Evolutionary conservation across 1,284 basidiomycete genomes (phyloP).

Genomic region (Marasmius tenuissimus): DNA sequence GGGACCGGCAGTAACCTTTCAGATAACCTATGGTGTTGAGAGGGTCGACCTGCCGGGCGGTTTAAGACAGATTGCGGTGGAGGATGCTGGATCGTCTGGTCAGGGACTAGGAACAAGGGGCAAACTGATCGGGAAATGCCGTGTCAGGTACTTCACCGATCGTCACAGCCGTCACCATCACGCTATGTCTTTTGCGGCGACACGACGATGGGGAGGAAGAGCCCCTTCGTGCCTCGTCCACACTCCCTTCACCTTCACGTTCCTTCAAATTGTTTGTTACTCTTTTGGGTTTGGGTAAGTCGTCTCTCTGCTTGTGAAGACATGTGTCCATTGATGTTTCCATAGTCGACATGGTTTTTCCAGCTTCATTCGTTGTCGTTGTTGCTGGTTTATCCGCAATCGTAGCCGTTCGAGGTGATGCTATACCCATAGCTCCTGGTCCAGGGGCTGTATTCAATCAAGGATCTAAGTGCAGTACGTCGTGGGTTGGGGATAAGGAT

Average conservation of each 20-base stretch:
- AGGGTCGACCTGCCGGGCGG: no score
- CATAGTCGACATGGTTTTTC: slow-evolving; percentile 10
- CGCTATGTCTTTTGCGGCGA: background rate
- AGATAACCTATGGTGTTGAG: no score
- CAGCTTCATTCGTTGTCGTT: slow-evolving; percentile 38
- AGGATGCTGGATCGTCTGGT: no score
- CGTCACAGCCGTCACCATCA: background rate
- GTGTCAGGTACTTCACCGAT: no score
- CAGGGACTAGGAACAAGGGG: no score
- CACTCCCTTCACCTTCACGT: background rate
- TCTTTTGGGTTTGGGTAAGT: no score
- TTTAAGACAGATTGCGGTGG: no score
- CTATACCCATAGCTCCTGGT: slow-evolving; percentile 50
- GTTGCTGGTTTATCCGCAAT: slow-evolving; percentile 34
- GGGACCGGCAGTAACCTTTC: no score
- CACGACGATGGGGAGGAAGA: no score
- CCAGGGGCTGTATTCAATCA: slow-evolving; percentile 56
- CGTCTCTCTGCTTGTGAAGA: no score
- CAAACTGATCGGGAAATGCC: no score
- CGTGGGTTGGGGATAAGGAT: slow-evolving; percentile 53
- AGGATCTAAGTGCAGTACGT: slow-evolving; percentile 53
- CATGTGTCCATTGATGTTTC: background rate
- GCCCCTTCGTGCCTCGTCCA: background rate
- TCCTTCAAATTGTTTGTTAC: no score
- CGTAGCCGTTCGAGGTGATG: slow-evolving; percentile 50